Conservation (phyloP, 495 filamentous ascomycete species). For the Oleoguttula mirabilis region DNA sequence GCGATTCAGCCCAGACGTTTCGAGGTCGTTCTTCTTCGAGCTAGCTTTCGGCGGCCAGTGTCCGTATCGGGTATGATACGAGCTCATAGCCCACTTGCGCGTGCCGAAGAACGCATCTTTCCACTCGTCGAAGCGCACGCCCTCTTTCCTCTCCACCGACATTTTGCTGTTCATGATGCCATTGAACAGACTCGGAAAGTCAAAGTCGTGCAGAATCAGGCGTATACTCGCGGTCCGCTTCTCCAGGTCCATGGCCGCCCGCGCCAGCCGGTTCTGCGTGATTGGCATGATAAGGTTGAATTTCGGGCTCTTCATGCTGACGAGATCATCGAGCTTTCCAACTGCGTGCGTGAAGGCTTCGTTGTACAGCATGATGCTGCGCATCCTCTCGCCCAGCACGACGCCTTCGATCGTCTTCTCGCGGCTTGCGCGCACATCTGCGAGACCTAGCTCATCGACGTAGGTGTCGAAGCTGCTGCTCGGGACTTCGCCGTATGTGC, state of each 20-base stretch:
- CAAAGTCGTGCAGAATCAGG: slow-evolving; percentile 62
- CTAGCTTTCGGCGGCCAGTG: slow-evolving; percentile 87
- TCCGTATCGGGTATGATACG: slow-evolving; percentile 75
- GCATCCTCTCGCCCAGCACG: slow-evolving; percentile 75
- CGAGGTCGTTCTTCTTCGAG: slow-evolving; percentile 80
- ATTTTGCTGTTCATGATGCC: slow-evolving; percentile 73
- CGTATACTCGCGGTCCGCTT: slow-evolving; percentile 54
- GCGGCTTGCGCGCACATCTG: slow-evolving; percentile 67
- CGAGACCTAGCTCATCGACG: slow-evolving; percentile 60
- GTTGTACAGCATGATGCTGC: slow-evolving; percentile 67
- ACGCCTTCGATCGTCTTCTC: slow-evolving; percentile 88
- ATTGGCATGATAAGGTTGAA: slow-evolving; percentile 52
- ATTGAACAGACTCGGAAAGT: slow-evolving; percentile 84
- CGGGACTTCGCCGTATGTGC: slow-evolving; percentile 70
- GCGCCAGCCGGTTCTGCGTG: slow-evolving; percentile 69
- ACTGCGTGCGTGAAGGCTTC: slow-evolving; percentile 90
- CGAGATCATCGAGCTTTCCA: slow-evolving; percentile 70
- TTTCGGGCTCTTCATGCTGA: slow-evolving; percentile 53
- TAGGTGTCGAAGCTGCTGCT: slow-evolving; percentile 63
- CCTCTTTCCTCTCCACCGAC: slow-evolving; percentile 53
- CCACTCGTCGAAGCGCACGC: slow-evolving; percentile 74
- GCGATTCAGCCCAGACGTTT: slow-evolving; percentile 74
- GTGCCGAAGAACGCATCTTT: slow-evolving; percentile 57
- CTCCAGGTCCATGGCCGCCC: slow-evolving; percentile 66
- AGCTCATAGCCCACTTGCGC: slow-evolving; percentile 59